These are phyloP conservation scores for Trichoderma virens DNA, from an alignment of 495 filamentous ascomycete species.

Conservation along the genomic window DNA sequence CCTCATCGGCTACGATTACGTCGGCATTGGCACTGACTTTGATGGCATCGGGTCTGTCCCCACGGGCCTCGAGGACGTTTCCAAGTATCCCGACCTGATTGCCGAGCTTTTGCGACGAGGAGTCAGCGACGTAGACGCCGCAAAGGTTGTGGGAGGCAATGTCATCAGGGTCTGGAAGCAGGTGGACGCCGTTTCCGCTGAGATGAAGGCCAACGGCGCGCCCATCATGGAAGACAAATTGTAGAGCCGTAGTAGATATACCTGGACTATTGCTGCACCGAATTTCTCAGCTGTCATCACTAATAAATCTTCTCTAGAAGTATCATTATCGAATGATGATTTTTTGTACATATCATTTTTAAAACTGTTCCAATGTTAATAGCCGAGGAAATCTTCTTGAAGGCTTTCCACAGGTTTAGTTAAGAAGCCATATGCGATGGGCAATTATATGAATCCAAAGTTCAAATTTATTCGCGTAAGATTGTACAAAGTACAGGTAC, in stretches of 20 bases:
- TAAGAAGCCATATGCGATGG: no score
- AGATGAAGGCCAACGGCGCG: constrained; percentile 53
- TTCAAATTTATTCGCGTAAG: no score
- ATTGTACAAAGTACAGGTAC: no score
- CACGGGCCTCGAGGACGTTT: constrained; percentile 66
- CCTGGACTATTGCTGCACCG: no score
- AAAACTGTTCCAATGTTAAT: no score
- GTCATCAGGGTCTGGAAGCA: constrained; percentile 67
- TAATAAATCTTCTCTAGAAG: no score
- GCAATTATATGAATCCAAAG: no score
- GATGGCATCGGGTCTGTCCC: constrained; percentile 57
- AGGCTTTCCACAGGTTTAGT: no score
- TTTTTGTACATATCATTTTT: no score
- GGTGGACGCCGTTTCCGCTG: constrained; percentile 55
- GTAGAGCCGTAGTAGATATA: not conserved
- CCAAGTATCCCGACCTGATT: constrained; percentile 73
- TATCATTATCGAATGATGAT: no score
- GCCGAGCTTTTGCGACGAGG: constrained; percentile 62
- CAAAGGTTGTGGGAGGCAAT: constrained; percentile 65
- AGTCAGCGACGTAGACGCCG: constrained; percentile 57
- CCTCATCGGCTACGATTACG: constrained; percentile 64
- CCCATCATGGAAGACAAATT: constrained; percentile 56
- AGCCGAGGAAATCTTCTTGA: no score
- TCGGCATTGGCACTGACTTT: constrained; percentile 68
- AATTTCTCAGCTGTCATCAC: no score